Evolutionary conservation across 2,329 filamentous ascomycete genomes (phyloP), one percentile per base, ranked within the genome.

Genomic region (Juglanconis sp.): DNA sequence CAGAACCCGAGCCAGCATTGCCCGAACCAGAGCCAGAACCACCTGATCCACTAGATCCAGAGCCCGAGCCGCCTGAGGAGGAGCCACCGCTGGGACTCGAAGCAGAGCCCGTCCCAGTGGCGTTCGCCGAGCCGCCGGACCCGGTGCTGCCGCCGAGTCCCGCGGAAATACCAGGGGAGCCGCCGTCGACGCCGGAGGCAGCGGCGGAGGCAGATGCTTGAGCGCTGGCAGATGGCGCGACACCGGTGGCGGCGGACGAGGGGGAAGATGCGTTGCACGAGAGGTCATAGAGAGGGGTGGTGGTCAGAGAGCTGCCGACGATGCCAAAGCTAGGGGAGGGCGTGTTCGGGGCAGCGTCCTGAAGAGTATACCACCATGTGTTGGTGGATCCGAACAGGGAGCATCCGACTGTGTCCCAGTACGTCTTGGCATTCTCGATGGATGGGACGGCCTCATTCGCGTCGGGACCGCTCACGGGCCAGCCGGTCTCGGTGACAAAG

Each of bases 341-440:
- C 2, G 81, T 82, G 52, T 74, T 77, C n/a, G 81, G 81, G 34
- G 77, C 77, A 46, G 81, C 84, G 72, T 94, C 90, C 71, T 90
- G 85, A 30, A 93, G 82, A 49, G 86, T 90, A 77, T 87, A 92
- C 87, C 90, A 94, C 84, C 87, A 94, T 60, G 86, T 82, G 71
- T 88, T 88, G 68, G 77, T 79, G 53, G 80, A 81, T 68, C 83
- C 85, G 64, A 92, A 86, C 61, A 88, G 74, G 13, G 56, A n/a
- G 81, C 92, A 96, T 55, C 87, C 90, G 54, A 94, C 89, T 50
- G 88, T 78, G 67, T 90, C 81, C 89, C 91, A 96, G 82, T 86
- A 96, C 15, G 75, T 82, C 78, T 90, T 81, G 48, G 92, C 91
- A 70, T 94, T 93, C 56, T 17, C 53, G 5, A 48, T 50, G 48